Percentiles rank a stretch among this genome's conserved stretches.
These are phyloP conservation scores for Xylaria sp. DNA, from an alignment of 2,329 filamentous ascomycete species.

Conservation along the genomic window DNA sequence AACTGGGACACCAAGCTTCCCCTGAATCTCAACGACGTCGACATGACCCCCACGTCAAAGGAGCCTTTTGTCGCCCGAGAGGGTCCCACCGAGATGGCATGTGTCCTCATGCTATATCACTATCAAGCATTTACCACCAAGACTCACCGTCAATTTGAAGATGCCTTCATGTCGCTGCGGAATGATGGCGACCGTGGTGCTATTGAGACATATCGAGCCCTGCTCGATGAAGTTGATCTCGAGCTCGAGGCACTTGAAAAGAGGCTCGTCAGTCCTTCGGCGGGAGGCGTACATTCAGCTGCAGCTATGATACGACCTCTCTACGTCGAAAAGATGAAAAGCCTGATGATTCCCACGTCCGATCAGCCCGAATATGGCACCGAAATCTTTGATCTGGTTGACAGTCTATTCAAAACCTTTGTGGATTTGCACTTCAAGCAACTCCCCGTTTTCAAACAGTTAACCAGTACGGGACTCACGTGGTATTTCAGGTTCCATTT, in stretches of 20 bases:
- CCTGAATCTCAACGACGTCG: conserved; percentile 29
- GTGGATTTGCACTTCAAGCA: conserved; percentile 10
- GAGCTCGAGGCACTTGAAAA: conserved; percentile 22
- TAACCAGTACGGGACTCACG: conserved; percentile 14
- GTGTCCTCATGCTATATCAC: conserved; percentile 19
- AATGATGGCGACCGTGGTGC: conserved; percentile 1
- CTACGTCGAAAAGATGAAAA: conserved; percentile 15
- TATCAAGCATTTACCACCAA: conserved; percentile 14
- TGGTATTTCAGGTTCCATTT: conserved; percentile 19
- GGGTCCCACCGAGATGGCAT: conserved; percentile 24
- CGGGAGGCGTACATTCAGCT: conserved; percentile 27
- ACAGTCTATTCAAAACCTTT: conserved; percentile 20
- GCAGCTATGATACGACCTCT: conserved; percentile 16
- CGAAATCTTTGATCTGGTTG: conserved; percentile 17
- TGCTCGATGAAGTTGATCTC: conserved; percentile 23
- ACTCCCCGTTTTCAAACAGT: conserved; percentile 1
- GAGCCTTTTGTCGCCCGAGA: conserved; percentile 16
- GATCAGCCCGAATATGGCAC: conserved; percentile 18
- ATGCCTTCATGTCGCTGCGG: conserved; percentile 13
- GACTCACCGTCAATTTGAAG: conserved; percentile 13
- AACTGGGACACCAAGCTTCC: conserved; percentile 25
- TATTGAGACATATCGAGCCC: conserved; percentile 13
- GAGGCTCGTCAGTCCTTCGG: conserved; percentile 21
- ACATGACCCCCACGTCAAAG: conserved; percentile 23
- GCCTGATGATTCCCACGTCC: conserved; percentile 13